Evolutionary conservation across 352 stramenopile species (phyloP), one percentile per base, ranked within the genome.

Genomic region (Phytophthora aleatoria): DNA sequence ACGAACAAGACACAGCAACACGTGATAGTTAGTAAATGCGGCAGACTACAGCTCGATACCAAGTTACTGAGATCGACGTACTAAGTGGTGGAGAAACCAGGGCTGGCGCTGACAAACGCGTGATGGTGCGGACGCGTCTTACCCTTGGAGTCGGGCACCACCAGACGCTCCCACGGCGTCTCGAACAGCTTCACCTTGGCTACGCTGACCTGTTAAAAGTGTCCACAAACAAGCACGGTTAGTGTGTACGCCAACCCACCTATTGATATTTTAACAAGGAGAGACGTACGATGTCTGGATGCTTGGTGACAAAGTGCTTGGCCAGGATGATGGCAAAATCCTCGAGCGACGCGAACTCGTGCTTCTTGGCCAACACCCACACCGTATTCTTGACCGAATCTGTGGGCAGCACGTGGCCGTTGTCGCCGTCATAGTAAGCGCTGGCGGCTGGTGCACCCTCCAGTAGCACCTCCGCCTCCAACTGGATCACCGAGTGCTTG

Each of bases 311-410:
- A 57, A 96, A 97, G 79, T 97, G 90, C 69, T 90, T 93, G 57
- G 85, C 85, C 49, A 96, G 54, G 53, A 95, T 87, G 61, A 96
- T 66, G 41, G 71, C 87, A 76, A 97, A 96, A 53, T 95, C 85
- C 71, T 97, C 90, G 57, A 92, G 87, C 67, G 82, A 88, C 10
- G 81, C 83, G 61, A 96, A 95, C 69, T 92, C 79, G 71, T 92
- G 83, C 64, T 91, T 83, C 81, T 95, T 96, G 36, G 87, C 89
- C 38, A 96, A 49, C 57, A 90, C 83, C 69, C 95, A 96, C 28
- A 96, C 84, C 36, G 89, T 95, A 71, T 97, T 97, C 77, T 97
- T 97, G 71, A 94, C 77, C 59, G 90, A 96, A 71, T 97, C 90
- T 5, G 90, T 97, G 42, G 89, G 85, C 43, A 97, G 71, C 63